Conservation (phyloP, 495 filamentous ascomycete species). For the Lasiosphaeria miniovina region DNA sequence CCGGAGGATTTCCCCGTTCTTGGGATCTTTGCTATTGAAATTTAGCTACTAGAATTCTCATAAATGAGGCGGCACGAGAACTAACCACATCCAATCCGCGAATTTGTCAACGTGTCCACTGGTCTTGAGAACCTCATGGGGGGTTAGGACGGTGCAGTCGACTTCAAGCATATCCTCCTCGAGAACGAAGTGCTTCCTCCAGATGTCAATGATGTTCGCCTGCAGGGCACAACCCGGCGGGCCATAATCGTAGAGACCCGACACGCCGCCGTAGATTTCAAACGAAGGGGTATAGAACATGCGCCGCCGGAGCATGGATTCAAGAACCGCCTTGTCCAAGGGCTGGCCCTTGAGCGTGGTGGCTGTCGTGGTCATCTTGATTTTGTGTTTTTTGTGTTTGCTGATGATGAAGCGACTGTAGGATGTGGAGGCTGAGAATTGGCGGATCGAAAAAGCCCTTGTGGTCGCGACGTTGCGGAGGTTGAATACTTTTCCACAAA, state of each 20-base stretch:
- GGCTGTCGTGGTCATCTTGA: slow-evolving; percentile 43
- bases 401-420: background rate
- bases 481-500: slow-evolving; percentile 23
- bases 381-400: background rate
- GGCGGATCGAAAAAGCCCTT: background rate
- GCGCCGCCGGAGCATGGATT: slow-evolving; percentile 80
- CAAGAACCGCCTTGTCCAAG: slow-evolving; percentile 75
- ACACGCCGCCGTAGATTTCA: slow-evolving; percentile 87
- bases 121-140: slow-evolving; percentile 89
- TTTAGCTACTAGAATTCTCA: background rate
- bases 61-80: background rate
- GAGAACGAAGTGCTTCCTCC: slow-evolving; percentile 86
- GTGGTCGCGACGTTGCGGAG: background rate
- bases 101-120: slow-evolving; percentile 97
- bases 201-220: slow-evolving; percentile 83
- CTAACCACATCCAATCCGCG: slow-evolving; percentile 88
- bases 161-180: slow-evolving; percentile 92
- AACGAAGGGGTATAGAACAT: slow-evolving; percentile 94
- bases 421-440: background rate
- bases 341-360: slow-evolving; percentile 86
- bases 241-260: slow-evolving; percentile 83
- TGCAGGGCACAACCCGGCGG: slow-evolving; percentile 76
- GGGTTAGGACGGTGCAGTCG: slow-evolving; percentile 81
- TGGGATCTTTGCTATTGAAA: slow-evolving; percentile 71
- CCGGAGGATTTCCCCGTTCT: slow-evolving; percentile 92